Evolutionary conservation across 83 land plant genomes (phyloP), one percentile per base, ranked within the genome.

Genomic region (Picea abies): DNA sequence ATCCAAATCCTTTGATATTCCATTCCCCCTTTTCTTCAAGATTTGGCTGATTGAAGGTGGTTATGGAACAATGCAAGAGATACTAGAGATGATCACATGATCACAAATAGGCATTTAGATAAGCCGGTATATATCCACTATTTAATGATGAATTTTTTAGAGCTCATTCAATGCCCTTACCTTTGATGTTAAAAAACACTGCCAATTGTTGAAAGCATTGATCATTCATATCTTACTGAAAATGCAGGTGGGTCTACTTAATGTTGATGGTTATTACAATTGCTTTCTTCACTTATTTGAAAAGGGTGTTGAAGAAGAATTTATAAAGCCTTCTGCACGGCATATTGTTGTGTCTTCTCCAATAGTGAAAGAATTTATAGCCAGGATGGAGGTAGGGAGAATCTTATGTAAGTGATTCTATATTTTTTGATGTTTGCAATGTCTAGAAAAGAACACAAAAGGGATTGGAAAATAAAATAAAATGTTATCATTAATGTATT

Each of bases 81-180:
- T 88, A 52, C 83, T 95, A 75, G 96, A 95, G 81, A 91, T 93
- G 92, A 95, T 95, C 63, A 95, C 98, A 5, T 95, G 98, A 96
- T 83, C 93, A 35, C 98, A 95, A 83, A 91, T 95, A 20, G 98
- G 98, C 15, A 95, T 95, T 52, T 96, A 95, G 88, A 92, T 80
- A 95, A 95, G 82, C 90, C 98, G 80, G 96, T 93, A 84, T 60
- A 63, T 26, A 20, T 70, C 15, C 14, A 52, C 3, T 52, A 0
- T 12, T 52, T 52, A 52, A 52, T 52, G 58, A 1, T 52, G 1
- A 52, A 11, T 11, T 12, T 47, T 52, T 52, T 52, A 52, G 58
- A 52, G 58, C 15, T 52, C 15, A 52, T 52, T 52, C 58, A 52
- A 15, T 52, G 2, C 56, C 56, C 58, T 52, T 52, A 52, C 58